phyloP scores from a whole-genome alignment of 148 eudicot genomes.

The Rhododendron henanense region DNA sequence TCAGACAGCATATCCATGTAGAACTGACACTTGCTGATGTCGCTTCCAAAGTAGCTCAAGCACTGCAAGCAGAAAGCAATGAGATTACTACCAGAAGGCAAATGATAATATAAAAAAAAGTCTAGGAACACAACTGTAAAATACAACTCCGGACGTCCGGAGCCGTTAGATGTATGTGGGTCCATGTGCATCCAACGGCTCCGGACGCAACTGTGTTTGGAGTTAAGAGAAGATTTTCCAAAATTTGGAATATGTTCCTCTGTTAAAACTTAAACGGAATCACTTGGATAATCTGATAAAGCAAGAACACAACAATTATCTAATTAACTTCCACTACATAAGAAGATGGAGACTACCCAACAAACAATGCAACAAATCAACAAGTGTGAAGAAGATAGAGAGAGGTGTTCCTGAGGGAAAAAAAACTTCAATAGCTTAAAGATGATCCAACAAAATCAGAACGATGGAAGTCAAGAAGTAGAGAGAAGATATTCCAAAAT shows the following conservation, averaged over 20 bases:
- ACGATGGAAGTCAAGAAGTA: background rate
- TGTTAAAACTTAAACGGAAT: no score
- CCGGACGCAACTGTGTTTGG: no score
- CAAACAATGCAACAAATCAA: background rate
- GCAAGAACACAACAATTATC: background rate
- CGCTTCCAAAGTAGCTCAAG: slow-evolving; percentile 14
- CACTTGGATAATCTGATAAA: background rate
- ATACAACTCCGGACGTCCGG: no score
- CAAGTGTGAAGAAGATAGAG: background rate
- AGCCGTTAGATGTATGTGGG: background rate
- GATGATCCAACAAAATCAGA: background rate
- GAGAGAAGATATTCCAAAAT: background rate
- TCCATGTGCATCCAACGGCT: background rate
- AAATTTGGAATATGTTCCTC: no score
- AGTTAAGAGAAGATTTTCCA: no score
- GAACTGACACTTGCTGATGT: slow-evolving; percentile 34
- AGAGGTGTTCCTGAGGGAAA: background rate
- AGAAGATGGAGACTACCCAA: background rate
- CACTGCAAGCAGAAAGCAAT: slow-evolving; percentile 20
- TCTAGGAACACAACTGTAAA: background rate
- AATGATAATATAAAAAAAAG: no score
- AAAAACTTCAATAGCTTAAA: background rate
- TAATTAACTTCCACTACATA: background rate
- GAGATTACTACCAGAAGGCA: background rate
- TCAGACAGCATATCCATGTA: slow-evolving; percentile 36